Percentiles rank a stretch among this genome's conserved stretches.
These are phyloP conservation scores for Colletotrichum ledebouriae DNA, from an alignment of 2,329 filamentous ascomycete genomes.

Conservation along the genomic window DNA sequence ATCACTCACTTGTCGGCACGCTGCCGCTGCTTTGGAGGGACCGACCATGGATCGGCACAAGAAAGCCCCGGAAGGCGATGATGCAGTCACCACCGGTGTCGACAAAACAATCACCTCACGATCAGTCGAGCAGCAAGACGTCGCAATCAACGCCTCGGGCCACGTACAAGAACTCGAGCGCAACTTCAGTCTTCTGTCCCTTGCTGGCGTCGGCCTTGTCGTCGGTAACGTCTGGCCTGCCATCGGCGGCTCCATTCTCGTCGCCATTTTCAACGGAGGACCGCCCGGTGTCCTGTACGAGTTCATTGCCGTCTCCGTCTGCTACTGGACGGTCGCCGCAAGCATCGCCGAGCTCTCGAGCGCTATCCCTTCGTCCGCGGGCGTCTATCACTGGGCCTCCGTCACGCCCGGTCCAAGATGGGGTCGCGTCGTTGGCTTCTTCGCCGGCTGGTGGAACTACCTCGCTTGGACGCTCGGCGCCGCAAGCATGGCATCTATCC, in stretches of 20 bases:
- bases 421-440: constrained; percentile 64
- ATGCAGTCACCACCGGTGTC: constrained; percentile 1
- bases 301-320: constrained; percentile 63
- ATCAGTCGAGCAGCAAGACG: constrained; percentile 28
- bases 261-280: constrained; percentile 72
- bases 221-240: constrained; percentile 60
- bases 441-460: constrained; percentile 62
- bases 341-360: constrained; percentile 72
- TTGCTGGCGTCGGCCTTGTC: constrained; percentile 57
- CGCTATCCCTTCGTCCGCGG: constrained; percentile 71
- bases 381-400: constrained; percentile 73
- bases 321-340: constrained; percentile 71
- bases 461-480: constrained; percentile 57
- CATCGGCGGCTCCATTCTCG: constrained; percentile 59
- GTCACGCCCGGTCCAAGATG: constrained; percentile 65
- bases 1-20: neutral
- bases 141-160: constrained; percentile 54
- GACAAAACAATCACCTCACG: constrained; percentile 11
- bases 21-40: neutral
- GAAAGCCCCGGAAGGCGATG: constrained; percentile 4
- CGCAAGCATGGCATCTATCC: constrained; percentile 57
- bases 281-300: constrained; percentile 73
- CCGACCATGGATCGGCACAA: constrained; percentile 24
- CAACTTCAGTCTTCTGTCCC: constrained; percentile 57
- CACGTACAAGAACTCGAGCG: constrained; percentile 57